Conservation (phyloP, 139 green algal genomes). For the Edaphochlamys debaryana region DNA sequence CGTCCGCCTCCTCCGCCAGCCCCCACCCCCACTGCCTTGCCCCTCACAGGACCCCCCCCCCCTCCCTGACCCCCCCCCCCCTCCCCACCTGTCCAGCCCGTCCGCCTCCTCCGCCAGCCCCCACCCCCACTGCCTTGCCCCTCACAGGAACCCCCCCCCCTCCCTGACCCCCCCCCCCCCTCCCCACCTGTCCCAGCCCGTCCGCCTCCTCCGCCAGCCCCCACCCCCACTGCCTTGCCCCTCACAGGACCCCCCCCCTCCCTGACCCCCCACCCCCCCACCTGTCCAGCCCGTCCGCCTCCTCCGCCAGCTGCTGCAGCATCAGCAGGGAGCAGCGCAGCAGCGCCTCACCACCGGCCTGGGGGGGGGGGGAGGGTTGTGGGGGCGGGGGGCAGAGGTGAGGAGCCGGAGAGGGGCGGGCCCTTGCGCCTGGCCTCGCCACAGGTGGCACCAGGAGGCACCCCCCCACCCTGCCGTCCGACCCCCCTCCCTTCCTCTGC, state of each 20-base stretch:
- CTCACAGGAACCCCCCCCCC: not conserved
- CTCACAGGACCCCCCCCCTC: too few species aligned
- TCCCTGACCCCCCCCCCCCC: not conserved
- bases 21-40: too few species aligned
- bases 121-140: conserved; percentile 37
- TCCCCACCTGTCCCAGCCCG: not conserved
- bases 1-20: too few species aligned
- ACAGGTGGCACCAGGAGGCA: too few species aligned
- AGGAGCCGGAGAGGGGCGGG: not conserved
- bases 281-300: conserved; percentile 54
- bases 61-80: too few species aligned
- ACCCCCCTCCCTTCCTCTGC: too few species aligned
- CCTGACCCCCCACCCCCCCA: not conserved
- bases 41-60: too few species aligned
- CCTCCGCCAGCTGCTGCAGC: conserved; percentile 55
- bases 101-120: conserved; percentile 28
- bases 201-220: not conserved
- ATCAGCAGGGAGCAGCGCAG: conserved; percentile 40
- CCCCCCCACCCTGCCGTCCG: too few species aligned
- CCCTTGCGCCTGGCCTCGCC: not conserved
- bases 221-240: too few species aligned
- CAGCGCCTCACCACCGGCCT: conserved; percentile 11
- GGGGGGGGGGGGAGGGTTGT: not conserved
- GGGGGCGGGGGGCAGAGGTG: not conserved
- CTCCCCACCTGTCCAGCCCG: too few species aligned